Conservation (phyloP, 148 eudicot genomes). For the Nepenthes gracilis region DNA sequence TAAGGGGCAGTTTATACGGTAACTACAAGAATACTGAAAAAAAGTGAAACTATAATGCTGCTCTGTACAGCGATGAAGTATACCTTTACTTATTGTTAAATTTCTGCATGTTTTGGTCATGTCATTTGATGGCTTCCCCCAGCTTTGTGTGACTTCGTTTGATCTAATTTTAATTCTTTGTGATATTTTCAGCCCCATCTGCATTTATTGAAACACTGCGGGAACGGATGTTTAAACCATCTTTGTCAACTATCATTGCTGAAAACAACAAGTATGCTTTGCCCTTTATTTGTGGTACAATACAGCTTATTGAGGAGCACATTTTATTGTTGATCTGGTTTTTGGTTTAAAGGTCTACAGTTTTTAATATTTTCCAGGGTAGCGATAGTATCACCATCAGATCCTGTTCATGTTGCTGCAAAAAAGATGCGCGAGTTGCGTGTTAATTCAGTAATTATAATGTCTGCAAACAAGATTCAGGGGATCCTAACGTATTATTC, state of each 20-base stretch:
- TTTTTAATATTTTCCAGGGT: slow-evolving; percentile 31
- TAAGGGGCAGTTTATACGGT: no score
- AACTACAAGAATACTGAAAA: no score
- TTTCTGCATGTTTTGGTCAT: not conserved
- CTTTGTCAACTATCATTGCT: slow-evolving; percentile 66
- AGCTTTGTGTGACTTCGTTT: not conserved
- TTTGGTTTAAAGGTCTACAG: slow-evolving; percentile 1
- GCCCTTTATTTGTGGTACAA: slow-evolving; percentile 1
- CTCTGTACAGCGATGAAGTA: no score
- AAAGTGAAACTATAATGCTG: no score
- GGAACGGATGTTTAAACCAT: slow-evolving; percentile 95
- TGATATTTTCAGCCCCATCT: slow-evolving; percentile 57
- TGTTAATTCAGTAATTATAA: slow-evolving; percentile 59
- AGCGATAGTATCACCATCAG: slow-evolving; percentile 67
- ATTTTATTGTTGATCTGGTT: not conserved
- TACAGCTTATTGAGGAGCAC: no score
- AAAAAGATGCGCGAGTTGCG: slow-evolving; percentile 72
- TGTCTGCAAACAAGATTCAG: slow-evolving; percentile 51
- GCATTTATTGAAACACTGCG: slow-evolving; percentile 85
- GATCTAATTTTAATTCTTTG: not conserved
- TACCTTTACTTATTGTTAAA: not conserved
- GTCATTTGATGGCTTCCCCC: not conserved
- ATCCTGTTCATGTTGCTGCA: slow-evolving; percentile 80
- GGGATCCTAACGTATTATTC: slow-evolving; percentile 77
- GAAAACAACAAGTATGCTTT: slow-evolving; percentile 58